A percentile compares a stretch with the other conserved stretches of the same genome.
Evolutionary conservation across 1,284 basidiomycete species (phyloP).

Genomic region (Ganoderma meredithae): DNA sequence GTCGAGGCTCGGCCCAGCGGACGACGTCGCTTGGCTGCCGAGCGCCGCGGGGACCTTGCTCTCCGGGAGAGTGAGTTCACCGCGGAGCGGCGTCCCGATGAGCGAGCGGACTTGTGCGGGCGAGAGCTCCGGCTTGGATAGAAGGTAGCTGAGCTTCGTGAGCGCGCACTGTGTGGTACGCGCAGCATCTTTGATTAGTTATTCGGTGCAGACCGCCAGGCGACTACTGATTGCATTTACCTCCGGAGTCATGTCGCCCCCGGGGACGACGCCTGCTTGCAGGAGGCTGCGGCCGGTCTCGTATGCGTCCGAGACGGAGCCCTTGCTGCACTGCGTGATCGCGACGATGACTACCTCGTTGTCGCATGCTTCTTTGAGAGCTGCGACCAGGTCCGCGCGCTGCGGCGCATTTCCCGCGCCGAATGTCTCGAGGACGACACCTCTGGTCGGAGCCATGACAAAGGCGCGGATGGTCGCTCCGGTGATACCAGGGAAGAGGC

Average conservation of each 20-base stretch:
- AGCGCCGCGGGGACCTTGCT: slow-evolving; percentile 46
- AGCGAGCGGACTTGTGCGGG: slow-evolving; percentile 75
- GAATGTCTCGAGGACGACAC: slow-evolving; percentile 89
- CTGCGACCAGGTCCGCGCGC: slow-evolving; percentile 69
- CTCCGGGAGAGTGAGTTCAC: slow-evolving; percentile 77
- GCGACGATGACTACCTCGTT: slow-evolving; percentile 89
- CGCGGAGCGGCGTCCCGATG: slow-evolving; percentile 83
- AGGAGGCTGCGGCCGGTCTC: slow-evolving; percentile 82
- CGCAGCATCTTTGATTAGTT: background rate
- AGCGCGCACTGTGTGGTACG: slow-evolving; percentile 74
- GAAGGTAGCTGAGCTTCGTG: slow-evolving; percentile 87
- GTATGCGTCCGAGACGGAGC: slow-evolving; percentile 82
- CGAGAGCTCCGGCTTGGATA: slow-evolving; percentile 84
- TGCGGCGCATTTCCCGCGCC: slow-evolving; percentile 90
- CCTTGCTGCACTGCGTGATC: slow-evolving; percentile 89
- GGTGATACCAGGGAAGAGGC: slow-evolving; percentile 89
- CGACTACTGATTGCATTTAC: slow-evolving; percentile 46
- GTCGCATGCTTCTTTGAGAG: slow-evolving; percentile 81
- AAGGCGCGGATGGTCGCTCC: slow-evolving; percentile 76
- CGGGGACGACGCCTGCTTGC: slow-evolving; percentile 78
- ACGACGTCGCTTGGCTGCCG: slow-evolving; percentile 44
- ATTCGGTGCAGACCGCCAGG: background rate
- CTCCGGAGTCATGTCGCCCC: slow-evolving; percentile 95
- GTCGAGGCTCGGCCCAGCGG: slow-evolving; percentile 59
- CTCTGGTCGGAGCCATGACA: slow-evolving; percentile 72